phyloP scores from a whole-genome alignment of 345 rosid genomes.

The Arabidopsis suecica region DNA sequence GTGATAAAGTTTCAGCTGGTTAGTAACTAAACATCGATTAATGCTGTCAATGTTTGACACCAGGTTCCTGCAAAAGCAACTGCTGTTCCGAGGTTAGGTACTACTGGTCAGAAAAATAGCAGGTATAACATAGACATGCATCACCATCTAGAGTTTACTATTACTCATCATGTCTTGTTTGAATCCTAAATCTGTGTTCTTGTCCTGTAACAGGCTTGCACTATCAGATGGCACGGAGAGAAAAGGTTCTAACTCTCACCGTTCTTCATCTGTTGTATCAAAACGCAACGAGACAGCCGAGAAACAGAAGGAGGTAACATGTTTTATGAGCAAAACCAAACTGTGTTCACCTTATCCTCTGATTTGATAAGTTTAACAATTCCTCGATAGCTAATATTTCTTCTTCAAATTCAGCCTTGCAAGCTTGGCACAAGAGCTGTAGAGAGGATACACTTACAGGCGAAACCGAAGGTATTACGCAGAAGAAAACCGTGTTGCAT shows the following conservation, averaged over 20 bases:
- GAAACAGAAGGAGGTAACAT: slow-evolving; percentile 36
- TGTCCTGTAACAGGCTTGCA: slow-evolving; percentile 18
- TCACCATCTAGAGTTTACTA: slow-evolving; percentile 3
- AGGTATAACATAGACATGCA: slow-evolving; percentile 21
- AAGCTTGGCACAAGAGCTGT: slow-evolving; percentile 17
- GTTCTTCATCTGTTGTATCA: slow-evolving; percentile 20
- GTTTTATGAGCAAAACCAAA: slow-evolving; percentile 18
- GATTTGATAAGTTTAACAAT: not conserved
- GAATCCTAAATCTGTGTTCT: not conserved
- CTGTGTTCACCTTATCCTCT: not conserved
- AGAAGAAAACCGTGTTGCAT: slow-evolving; percentile 1
- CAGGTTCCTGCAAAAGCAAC: slow-evolving; percentile 42
- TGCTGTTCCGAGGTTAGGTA: slow-evolving; percentile 45
- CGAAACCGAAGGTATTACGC: slow-evolving; percentile 35
- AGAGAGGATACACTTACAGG: slow-evolving; percentile 26
- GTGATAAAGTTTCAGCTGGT: not conserved
- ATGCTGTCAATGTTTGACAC: not conserved
- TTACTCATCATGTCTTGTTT: slow-evolving; percentile 1
- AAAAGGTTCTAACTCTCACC: not conserved
- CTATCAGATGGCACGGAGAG: slow-evolving; percentile 15
- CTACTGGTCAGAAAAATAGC: slow-evolving; percentile 12
- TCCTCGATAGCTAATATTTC: not conserved
- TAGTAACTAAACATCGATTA: not conserved
- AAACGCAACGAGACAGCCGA: not conserved
- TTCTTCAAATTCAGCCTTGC: slow-evolving; percentile 16